Percentiles rank a stretch among this genome's conserved stretches.
These are phyloP conservation scores for Hypoxylon sp. DNA, from an alignment of 2,329 filamentous ascomycete genomes.

Conservation along the genomic window DNA sequence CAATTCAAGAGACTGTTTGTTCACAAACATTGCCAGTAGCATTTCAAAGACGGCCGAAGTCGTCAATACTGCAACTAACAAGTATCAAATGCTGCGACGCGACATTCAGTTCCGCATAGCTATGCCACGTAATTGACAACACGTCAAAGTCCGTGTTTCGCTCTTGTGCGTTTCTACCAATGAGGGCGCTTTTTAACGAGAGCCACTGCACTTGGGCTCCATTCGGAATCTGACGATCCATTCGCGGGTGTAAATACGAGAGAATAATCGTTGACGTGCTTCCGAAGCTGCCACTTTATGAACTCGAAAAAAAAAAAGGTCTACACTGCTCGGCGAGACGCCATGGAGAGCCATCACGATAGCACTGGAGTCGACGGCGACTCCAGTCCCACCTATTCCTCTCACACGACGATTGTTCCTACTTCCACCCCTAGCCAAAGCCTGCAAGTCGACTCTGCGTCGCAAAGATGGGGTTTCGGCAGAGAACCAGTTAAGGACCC, in stretches of 20 bases:
- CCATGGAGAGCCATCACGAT: slow-evolving; percentile 19
- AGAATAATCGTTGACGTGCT: neutral
- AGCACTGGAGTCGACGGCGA: neutral
- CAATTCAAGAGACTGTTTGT: neutral
- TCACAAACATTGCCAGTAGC: neutral
- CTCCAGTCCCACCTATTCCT: slow-evolving; percentile 5
- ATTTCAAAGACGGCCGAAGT: slow-evolving; percentile 1
- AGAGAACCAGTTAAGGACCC: slow-evolving; percentile 8
- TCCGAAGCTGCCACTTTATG: neutral
- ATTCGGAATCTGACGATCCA: slow-evolving; percentile 18
- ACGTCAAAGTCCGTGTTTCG: slow-evolving; percentile 35
- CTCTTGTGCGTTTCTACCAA: slow-evolving; percentile 30
- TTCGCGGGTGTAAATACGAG: slow-evolving; percentile 21
- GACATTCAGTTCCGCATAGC: slow-evolving; percentile 8
- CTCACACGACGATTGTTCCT: neutral
- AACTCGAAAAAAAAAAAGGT: neutral
- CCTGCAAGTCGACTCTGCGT: neutral
- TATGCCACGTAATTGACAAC: slow-evolving; percentile 41
- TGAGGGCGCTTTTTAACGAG: slow-evolving; percentile 18
- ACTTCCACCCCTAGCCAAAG: neutral
- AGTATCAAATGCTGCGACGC: slow-evolving; percentile 19
- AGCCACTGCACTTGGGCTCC: slow-evolving; percentile 16
- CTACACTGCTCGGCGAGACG: neutral
- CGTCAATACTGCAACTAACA: neutral
- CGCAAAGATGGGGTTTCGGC: slow-evolving; percentile 30